Percentiles rank a stretch among this genome's conserved stretches.
phyloP scores from a whole-genome alignment of 225 moss, liverwort and hornwort species.

The Thuidium tamariscinum region DNA sequence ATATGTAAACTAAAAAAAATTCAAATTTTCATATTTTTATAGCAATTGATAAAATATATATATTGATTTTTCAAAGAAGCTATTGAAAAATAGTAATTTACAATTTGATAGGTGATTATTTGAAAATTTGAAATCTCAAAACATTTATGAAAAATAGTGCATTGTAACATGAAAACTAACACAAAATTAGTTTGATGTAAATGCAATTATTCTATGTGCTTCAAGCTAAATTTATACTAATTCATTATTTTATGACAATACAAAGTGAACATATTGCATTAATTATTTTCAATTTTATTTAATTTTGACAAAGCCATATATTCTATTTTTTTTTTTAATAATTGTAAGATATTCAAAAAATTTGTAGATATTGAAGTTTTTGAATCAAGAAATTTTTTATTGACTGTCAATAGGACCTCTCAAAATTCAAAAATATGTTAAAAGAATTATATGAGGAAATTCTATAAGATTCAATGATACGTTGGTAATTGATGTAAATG shows the following conservation, averaged over 20 bases:
- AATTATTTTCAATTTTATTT: background rate
- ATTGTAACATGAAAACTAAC: no score
- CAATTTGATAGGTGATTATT: background rate
- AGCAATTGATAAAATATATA: background rate
- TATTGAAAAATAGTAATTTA: background rate
- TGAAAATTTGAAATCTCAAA: background rate
- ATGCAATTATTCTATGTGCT: background rate
- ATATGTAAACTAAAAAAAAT: background rate
- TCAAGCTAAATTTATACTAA: background rate
- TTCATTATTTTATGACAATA: no score
- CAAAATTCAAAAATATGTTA: background rate
- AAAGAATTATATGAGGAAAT: background rate
- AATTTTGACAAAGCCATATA: fast-evolving
- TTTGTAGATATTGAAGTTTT: background rate
- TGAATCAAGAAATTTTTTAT: no score
- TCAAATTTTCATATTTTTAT: background rate
- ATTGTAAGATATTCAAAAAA: no score
- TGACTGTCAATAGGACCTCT: fast-evolving
- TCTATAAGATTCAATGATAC: no score
- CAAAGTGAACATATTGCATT: fast-evolving
- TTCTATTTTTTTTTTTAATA: background rate
- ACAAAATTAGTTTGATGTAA: no score
- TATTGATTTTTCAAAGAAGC: background rate
- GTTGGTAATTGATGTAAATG: background rate
- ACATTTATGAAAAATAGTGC: background rate